Percentiles rank a stretch among this genome's conserved stretches.
Evolutionary conservation across 441 rosid species (phyloP).

Genomic region (Kokia cookei): DNA sequence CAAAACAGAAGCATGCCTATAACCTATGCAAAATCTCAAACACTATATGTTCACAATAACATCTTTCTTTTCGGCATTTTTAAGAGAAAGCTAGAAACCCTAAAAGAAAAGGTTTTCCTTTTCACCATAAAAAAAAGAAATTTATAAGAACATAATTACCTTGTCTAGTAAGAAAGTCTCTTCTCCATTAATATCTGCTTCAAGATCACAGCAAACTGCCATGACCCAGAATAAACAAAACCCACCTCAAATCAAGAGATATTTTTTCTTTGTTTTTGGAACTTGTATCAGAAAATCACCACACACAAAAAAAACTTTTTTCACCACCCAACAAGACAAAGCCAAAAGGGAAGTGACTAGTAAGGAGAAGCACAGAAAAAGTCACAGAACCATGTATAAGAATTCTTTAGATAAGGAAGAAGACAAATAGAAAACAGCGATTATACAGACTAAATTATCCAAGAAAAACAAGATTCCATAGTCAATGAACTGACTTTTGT

Average conservation of each 20-base stretch:
- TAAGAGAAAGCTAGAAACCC: slow-evolving; percentile 6
- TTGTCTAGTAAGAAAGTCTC: slow-evolving; percentile 71
- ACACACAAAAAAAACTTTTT: background rate
- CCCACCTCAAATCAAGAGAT: slow-evolving; percentile 30
- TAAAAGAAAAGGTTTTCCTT: background rate
- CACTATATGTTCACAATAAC: background rate
- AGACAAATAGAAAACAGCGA: slow-evolving; percentile 43
- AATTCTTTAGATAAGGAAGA: slow-evolving; percentile 33
- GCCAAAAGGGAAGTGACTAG: slow-evolving; percentile 15
- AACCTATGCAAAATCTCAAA: background rate
- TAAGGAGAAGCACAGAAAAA: slow-evolving; percentile 10
- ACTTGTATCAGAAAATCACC: slow-evolving; percentile 7
- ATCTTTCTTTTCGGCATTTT: background rate
- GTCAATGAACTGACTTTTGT: slow-evolving; percentile 28
- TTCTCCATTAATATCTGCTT: slow-evolving; percentile 91
- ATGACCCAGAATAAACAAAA: slow-evolving; percentile 33
- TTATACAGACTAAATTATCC: slow-evolving; percentile 6
- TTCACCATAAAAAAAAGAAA: background rate
- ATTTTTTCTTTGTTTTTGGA: slow-evolving; percentile 11
- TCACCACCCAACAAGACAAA: slow-evolving; percentile 18
- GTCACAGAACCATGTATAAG: background rate
- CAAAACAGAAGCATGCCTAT: background rate
- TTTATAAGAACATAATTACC: slow-evolving; percentile 31
- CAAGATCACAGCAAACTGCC: slow-evolving; percentile 79
- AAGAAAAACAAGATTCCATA: background rate